Percentiles rank a stretch among this genome's conserved stretches.
Evolutionary conservation across 371 early-diverging fungal species (phyloP).

Genomic region (Circinella umbellata): DNA sequence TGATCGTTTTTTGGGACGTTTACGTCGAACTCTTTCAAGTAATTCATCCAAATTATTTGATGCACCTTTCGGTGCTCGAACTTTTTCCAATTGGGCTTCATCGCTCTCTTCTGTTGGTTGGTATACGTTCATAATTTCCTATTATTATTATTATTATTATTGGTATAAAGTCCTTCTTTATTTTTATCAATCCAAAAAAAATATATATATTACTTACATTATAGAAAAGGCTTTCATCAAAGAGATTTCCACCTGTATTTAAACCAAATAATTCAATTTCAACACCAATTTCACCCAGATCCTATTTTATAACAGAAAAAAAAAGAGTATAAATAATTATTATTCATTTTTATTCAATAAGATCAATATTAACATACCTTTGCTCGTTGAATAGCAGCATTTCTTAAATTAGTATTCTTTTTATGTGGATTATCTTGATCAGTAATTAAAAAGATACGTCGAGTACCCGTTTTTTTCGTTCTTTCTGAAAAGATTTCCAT

Average conservation of each 20-base stretch:
- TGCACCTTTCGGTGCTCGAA: neutral
- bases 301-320: constrained; percentile 26
- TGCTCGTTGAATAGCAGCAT: constrained; percentile 63
- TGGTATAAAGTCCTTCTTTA: too few relatives aligned
- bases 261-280: constrained; percentile 64
- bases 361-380: constrained; percentile 29
- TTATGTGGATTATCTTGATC: constrained; percentile 68
- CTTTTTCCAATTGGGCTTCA: constrained; percentile 7
- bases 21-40: constrained; percentile 49
- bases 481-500: constrained; percentile 60
- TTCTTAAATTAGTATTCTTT: constrained; percentile 44
- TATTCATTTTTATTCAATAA: neutral
- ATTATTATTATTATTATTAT: neutral
- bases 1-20: constrained; percentile 62
- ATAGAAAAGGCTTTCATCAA: constrained; percentile 55
- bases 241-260: constrained; percentile 44
- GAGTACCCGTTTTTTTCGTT: constrained; percentile 54
- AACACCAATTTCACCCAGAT: constrained; percentile 57
- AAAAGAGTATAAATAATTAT: neutral
- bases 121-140: constrained; percentile 25
- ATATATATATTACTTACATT: constrained; percentile 28
- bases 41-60: constrained; percentile 47
- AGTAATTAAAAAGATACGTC: constrained; percentile 73
- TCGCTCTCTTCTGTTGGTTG: constrained; percentile 17
- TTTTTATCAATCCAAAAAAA: too few relatives aligned